Evolutionary conservation across 345 rosid species (phyloP), one percentile per base, ranked within the genome.

Genomic region (Alliaria petiolata): DNA sequence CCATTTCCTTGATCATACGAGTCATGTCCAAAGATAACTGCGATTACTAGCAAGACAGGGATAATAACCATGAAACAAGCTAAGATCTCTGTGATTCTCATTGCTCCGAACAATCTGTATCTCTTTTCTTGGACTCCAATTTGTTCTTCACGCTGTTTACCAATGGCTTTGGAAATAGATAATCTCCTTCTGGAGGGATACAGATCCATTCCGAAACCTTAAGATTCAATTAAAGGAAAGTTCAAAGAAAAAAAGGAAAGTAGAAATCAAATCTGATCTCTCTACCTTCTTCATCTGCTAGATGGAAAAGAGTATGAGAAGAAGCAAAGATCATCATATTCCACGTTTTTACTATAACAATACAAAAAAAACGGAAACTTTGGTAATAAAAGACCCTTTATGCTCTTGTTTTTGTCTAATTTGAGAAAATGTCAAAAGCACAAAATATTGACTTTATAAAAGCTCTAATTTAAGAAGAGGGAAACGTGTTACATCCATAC

Each of bases 111-210:
- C 53, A 76, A 63, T 14, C 51, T 62, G 63, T 75, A 80, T 35
- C 85, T 69, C 77, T 74, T 86, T 35, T 77, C 31, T 44, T 59
- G 38, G 51, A 58, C 33, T 11, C 60, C 60, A 13, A 51, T 46
- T 7, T 72, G 62, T n/a, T 78, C 84, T 25, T 47, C 20, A 39
- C 79, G 53, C 5, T 50, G 67, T 62, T 65, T 78, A 76, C 25
- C 79, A 52, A 71, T 38, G 62, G 62, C 39, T 39, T 62, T 71
- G 12, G 78, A 50, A 14, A 70, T 53, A 59, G 81, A 53, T 11
- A 59, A 35, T 30, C 89, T 81, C 70, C 89, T 78, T 72, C 88
- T 77, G 26, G 78, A 80, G 28, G 83, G 47, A 75, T 70, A 73
- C 66, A 62, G 83, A 84, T 86, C 87, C 92, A 85, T 86, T 4